Evolutionary conservation across 257 asterid species (phyloP).

Genomic region (Scutellaria galericulata): DNA sequence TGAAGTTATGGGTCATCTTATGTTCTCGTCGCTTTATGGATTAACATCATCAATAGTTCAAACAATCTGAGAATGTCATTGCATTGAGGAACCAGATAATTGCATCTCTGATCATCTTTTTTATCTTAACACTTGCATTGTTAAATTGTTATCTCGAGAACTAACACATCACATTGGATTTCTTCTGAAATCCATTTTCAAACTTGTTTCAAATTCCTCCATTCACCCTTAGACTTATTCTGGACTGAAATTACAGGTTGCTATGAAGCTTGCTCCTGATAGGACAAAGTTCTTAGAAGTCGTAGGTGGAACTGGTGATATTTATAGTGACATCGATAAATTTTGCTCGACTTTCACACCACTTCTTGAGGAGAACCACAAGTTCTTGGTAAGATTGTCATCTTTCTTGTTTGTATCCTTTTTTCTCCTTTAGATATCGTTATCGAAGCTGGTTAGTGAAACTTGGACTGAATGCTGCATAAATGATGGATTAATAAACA

Average conservation of each 20-base stretch:
- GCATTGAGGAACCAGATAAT: slow-evolving; percentile 10
- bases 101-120: background rate
- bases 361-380: slow-evolving; percentile 92
- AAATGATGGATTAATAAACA: background rate
- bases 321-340: slow-evolving; percentile 66
- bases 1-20: slow-evolving; percentile 18
- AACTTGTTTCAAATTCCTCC: slow-evolving; percentile 25
- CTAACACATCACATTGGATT: background rate
- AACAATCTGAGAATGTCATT: slow-evolving; percentile 14
- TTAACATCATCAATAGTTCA: slow-evolving; percentile 10
- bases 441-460: slow-evolving; percentile 16
- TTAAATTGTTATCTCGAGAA: background rate
- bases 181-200: background rate
- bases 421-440: slow-evolving; percentile 4
- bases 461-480: slow-evolving; percentile 3
- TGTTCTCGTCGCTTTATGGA: slow-evolving; percentile 6
- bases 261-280: slow-evolving; percentile 99
- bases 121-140: background rate
- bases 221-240: background rate
- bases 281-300: slow-evolving; percentile 91
- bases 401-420: slow-evolving; percentile 1
- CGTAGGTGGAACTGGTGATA: slow-evolving; percentile 73
- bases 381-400: slow-evolving; percentile 75
- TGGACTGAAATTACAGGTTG: slow-evolving; percentile 60
- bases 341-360: slow-evolving; percentile 82